Base-by-base conservation (phyloP, 768 basidiomycete genomes). In the Tulasnella sp. region DNA sequence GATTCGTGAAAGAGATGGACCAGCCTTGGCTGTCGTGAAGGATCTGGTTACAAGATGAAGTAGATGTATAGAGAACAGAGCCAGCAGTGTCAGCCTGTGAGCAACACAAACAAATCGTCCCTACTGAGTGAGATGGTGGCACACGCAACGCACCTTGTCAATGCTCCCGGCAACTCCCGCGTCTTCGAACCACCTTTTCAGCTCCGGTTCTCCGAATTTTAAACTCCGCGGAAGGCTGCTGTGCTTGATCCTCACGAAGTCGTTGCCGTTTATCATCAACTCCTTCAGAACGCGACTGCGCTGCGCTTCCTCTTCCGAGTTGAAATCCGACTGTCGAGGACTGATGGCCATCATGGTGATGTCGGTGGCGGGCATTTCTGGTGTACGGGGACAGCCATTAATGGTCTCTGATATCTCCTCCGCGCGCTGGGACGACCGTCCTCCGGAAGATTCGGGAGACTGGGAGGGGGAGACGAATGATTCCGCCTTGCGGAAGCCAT, bases 1-100 rank as follows among this genome's bases (percentile, higher is more conserved):
- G 84, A 5, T 90, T 90, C 28, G 87, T 84, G 85, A 98, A 98
- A 4, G 95, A 93, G 82, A 96, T 89, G 84, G 96, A 97, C 89
- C 94, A 93, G 14, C 92, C 93, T 1, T 87, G 86, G 76, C 90
- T 89, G 84, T 94, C 93, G 81, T 90, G 90, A 1, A 96, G 87
- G 40, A 96, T 89, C 93, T 95, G 80, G 46, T n/a, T 46, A 44
- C 54, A 22, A 18, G 54, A 78, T 76, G 80, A 60, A 46, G 78
- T 78, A 83, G 79, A 80, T n/a, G 50, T 41, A 9, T 3, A 46
- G 31, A 41, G 60, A 60, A 20, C 6, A 22, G 20, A 41, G 14
- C 1, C 9, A 14, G 28, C 34, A 2, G 34, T 37, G 24, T 37
- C 31, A 73, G 37, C 37, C 7, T 37, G 3, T 20, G 37, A 44